Evolutionary conservation across 176 grass and related monocot species (phyloP).

Genomic region (Musa acuminata): DNA sequence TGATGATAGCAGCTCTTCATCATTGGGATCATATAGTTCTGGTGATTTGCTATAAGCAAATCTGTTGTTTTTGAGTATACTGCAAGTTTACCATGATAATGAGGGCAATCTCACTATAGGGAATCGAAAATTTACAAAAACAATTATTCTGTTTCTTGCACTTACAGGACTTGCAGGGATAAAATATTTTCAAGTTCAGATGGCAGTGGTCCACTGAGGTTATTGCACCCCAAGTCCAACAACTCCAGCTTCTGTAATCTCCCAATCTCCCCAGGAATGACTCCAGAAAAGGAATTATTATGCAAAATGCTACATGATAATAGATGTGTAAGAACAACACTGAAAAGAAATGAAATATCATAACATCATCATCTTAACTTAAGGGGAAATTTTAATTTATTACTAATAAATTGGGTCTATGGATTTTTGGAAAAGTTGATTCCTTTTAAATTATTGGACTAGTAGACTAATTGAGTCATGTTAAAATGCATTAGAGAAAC

Average conservation of each 20-base stretch:
- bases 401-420: too few relatives aligned
- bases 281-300: constrained; percentile 48
- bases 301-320: constrained; percentile 28
- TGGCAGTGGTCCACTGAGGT: constrained; percentile 38
- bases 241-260: constrained; percentile 28
- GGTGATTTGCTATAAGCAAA: constrained; percentile 21
- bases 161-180: constrained; percentile 38
- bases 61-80: constrained; percentile 36
- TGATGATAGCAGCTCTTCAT: constrained; percentile 20
- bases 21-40: constrained; percentile 15
- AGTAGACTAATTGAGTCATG: too few relatives aligned
- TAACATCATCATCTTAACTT: too few relatives aligned
- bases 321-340: not conserved
- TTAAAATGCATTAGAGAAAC: too few relatives aligned
- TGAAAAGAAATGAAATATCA: not conserved
- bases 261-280: constrained; percentile 37
- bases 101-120: not conserved
- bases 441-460: too few relatives aligned
- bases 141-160: not conserved
- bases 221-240: constrained; percentile 51
- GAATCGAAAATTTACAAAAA: constrained; percentile 10
- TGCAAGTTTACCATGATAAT: constrained; percentile 19
- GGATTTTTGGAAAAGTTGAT: too few relatives aligned
- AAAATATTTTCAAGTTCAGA: constrained; percentile 27
- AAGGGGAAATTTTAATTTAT: too few relatives aligned